These are phyloP conservation scores for Entamoeba dispar DNA, from an alignment of 208 protist genomes.

Conservation along the genomic window DNA sequence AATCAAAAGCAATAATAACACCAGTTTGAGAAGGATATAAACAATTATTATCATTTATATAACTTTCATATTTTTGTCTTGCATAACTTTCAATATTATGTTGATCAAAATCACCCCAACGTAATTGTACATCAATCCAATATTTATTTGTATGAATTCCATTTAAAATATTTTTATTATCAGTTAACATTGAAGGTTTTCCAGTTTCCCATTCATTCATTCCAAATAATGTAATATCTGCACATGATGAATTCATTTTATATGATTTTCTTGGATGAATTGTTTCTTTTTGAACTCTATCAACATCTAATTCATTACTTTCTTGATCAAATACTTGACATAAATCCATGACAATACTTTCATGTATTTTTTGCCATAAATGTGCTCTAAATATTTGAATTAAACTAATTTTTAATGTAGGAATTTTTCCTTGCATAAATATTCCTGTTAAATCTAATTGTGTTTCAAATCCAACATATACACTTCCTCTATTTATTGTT, in stretches of 20 bases:
- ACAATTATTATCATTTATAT: slow-evolving; percentile 51
- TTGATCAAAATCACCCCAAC: slow-evolving; percentile 93
- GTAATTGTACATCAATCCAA: slow-evolving; percentile 99
- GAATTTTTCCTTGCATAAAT: slow-evolving; percentile 99
- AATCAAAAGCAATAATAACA: slow-evolving; percentile 87
- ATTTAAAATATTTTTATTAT: slow-evolving; percentile 61
- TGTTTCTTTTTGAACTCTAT: slow-evolving; percentile 92
- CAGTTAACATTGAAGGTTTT: slow-evolving; percentile 67
- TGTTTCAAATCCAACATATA: slow-evolving; percentile 99
- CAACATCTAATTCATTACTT: slow-evolving; percentile 82
- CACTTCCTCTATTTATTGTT: slow-evolving; percentile 99
- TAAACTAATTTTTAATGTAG: slow-evolving; percentile 97
- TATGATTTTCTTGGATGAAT: slow-evolving; percentile 90
- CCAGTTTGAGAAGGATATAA: slow-evolving; percentile 38
- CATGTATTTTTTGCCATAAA: slow-evolving; percentile 99
- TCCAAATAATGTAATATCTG: slow-evolving; percentile 52
- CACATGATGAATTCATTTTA: slow-evolving; percentile 85
- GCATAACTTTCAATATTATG: slow-evolving; percentile 98
- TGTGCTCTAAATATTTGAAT: slow-evolving; percentile 99
- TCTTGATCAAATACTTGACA: slow-evolving; percentile 32
- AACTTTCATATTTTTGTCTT: slow-evolving; percentile 94
- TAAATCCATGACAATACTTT: slow-evolving; percentile 90
- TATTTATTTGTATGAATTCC: slow-evolving; percentile 71
- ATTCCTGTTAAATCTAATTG: slow-evolving; percentile 99
- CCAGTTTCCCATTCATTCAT: slow-evolving; percentile 75